Evolutionary conservation across 2,329 filamentous ascomycete species (phyloP).

Genomic region (Trichoderma arundinaceum): DNA sequence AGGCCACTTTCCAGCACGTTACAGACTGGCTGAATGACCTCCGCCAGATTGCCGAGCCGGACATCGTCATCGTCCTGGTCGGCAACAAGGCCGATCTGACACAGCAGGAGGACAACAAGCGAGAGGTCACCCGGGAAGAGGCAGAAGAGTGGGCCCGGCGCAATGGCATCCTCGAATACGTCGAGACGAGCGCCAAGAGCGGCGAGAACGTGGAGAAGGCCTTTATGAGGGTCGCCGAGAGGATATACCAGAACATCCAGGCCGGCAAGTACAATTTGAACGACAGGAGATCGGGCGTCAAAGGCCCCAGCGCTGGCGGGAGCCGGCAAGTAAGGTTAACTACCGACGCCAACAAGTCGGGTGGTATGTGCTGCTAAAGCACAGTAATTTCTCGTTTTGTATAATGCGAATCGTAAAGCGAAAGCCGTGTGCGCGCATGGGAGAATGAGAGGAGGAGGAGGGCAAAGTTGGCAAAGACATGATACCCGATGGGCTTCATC

Average conservation of each 20-base stretch:
- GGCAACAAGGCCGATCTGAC: slow-evolving; percentile 94
- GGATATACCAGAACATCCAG: slow-evolving; percentile 97
- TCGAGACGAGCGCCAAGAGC: slow-evolving; percentile 95
- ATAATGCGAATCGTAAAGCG: slow-evolving; percentile 13
- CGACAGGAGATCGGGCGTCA: slow-evolving; percentile 89
- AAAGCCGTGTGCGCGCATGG: background rate
- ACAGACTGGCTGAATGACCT: slow-evolving; percentile 95
- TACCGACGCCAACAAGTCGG: slow-evolving; percentile 46
- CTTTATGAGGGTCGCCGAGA: slow-evolving; percentile 90
- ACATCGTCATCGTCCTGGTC: slow-evolving; percentile 92
- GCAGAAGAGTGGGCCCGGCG: slow-evolving; percentile 86
- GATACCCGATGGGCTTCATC: slow-evolving; percentile 39
- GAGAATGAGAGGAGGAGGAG: slow-evolving; percentile 9
- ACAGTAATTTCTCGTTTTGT: background rate
- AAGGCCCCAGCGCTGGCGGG: slow-evolving; percentile 65
- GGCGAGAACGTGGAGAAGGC: slow-evolving; percentile 93
- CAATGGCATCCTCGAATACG: slow-evolving; percentile 90
- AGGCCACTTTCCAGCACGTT: slow-evolving; percentile 83
- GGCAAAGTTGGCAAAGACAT: slow-evolving; percentile 32
- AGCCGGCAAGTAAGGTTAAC: slow-evolving; percentile 55
- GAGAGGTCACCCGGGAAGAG: slow-evolving; percentile 81
- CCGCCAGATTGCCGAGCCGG: slow-evolving; percentile 91
- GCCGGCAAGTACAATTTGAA: slow-evolving; percentile 94
- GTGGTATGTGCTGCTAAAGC: slow-evolving; percentile 56
- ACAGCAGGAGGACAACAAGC: slow-evolving; percentile 61